These are phyloP conservation scores for Buddleja alternifolia DNA, from an alignment of 257 asterid species.

Conservation along the genomic window DNA sequence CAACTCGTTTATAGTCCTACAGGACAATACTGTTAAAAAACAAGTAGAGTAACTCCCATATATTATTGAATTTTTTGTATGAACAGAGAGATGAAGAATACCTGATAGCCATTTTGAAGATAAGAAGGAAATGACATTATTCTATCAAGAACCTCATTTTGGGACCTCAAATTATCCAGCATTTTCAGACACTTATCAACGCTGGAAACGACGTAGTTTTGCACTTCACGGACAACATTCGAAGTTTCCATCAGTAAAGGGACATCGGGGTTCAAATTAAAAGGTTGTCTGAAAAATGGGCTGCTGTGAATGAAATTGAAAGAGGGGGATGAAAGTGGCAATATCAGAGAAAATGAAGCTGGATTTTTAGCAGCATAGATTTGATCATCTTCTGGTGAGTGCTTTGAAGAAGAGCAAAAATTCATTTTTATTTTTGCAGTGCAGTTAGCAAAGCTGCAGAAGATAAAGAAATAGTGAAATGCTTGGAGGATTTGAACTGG, in stretches of 20 bases:
- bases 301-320: constrained; percentile 35
- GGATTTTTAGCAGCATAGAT: constrained; percentile 20
- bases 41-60: background rate
- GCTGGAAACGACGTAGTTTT: constrained; percentile 38
- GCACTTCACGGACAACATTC: constrained; percentile 47
- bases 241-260: constrained; percentile 44
- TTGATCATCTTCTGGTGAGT: constrained; percentile 29
- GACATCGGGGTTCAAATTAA: constrained; percentile 43
- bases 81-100: constrained; percentile 11
- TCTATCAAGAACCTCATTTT: constrained; percentile 47
- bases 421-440: constrained; percentile 26
- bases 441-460: constrained; percentile 11
- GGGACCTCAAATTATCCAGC: constrained; percentile 44
- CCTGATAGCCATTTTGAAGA: constrained; percentile 58
- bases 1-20: no score
- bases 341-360: constrained; percentile 38
- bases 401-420: constrained; percentile 30
- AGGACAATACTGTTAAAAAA: no score
- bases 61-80: background rate
- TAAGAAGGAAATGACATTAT: constrained; percentile 46
- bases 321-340: constrained; percentile 51
- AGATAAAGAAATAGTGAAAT: constrained; percentile 44
- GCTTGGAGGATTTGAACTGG: constrained; percentile 7
- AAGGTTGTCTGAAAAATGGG: constrained; percentile 47
- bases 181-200: constrained; percentile 42